Conservation (phyloP, 371 early-diverging fungal species). For the Syncephalastrum sp. region DNA sequence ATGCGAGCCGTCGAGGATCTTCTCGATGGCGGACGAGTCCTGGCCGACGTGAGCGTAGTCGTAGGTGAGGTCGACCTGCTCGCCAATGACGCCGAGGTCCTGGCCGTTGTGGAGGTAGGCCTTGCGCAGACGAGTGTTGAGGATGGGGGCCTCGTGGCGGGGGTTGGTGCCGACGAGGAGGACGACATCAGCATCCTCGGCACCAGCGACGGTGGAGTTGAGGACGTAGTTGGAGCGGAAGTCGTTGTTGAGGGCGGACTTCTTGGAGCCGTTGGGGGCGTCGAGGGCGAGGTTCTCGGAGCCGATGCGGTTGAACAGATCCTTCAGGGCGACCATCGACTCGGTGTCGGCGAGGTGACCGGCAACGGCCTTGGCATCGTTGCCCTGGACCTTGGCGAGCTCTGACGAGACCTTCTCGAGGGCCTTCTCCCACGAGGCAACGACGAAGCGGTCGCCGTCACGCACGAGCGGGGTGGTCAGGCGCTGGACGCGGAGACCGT, state of each 20-base stretch:
- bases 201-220: slow-evolving; percentile 83
- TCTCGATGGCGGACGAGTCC: slow-evolving; percentile 68
- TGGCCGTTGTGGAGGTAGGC: slow-evolving; percentile 82
- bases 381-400: slow-evolving; percentile 55
- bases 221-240: slow-evolving; percentile 89
- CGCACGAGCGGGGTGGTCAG: slow-evolving; percentile 90
- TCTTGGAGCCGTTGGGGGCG: slow-evolving; percentile 55
- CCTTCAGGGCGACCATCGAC: slow-evolving; percentile 85
- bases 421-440: slow-evolving; percentile 87
- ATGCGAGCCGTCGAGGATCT: slow-evolving; percentile 68
- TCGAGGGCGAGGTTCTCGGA: slow-evolving; percentile 87
- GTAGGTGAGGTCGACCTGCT: slow-evolving; percentile 79
- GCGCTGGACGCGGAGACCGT: slow-evolving; percentile 94
- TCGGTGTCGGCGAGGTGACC: slow-evolving; percentile 92
- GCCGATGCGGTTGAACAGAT: slow-evolving; percentile 85
- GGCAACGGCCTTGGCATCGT: slow-evolving; percentile 83
- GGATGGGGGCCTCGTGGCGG: slow-evolving; percentile 93
- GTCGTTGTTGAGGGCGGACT: slow-evolving; percentile 67
- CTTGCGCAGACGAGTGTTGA: slow-evolving; percentile 95
- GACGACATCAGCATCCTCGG: slow-evolving; percentile 91
- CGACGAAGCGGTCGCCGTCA: slow-evolving; percentile 81
- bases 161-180: slow-evolving; percentile 95
- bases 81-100: slow-evolving; percentile 84
- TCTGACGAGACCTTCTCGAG: slow-evolving; percentile 72
- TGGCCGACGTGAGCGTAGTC: slow-evolving; percentile 86